Evolutionary conservation across 2,329 filamentous ascomycete species (phyloP).

Genomic region (Exophiala aquamarina): DNA sequence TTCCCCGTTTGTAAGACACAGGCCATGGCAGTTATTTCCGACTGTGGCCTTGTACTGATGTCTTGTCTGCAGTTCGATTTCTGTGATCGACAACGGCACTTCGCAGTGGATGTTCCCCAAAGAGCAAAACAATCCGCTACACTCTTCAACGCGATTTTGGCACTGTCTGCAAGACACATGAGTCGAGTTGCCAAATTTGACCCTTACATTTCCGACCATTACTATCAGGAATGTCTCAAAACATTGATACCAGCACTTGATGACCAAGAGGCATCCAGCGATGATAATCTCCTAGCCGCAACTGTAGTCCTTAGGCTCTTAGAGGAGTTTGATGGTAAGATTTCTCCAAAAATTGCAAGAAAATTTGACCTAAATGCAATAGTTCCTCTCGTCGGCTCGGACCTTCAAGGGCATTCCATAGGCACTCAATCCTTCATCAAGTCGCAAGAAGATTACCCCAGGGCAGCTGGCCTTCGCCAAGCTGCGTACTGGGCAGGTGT

Average conservation of each 20-base stretch:
- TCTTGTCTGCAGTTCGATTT: constrained; percentile 34
- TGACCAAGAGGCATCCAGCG: constrained; percentile 39
- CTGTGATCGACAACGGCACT: constrained; percentile 30
- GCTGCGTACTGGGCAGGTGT: background rate
- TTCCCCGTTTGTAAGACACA: too few relatives aligned
- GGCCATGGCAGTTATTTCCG: too few relatives aligned
- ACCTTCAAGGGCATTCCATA: background rate
- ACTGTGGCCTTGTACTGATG: too few relatives aligned
- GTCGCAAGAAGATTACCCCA: background rate
- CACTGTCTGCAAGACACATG: constrained; percentile 43
- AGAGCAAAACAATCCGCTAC: constrained; percentile 29
- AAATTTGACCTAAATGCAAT: background rate
- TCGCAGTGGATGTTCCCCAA: constrained; percentile 30
- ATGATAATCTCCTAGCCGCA: constrained; percentile 42
- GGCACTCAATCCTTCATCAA: background rate
- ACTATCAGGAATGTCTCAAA: constrained; percentile 42
- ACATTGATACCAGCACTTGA: constrained; percentile 42
- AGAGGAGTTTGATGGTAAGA: constrained; percentile 32
- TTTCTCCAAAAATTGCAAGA: background rate
- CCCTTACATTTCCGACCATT: constrained; percentile 42
- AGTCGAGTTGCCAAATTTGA: constrained; percentile 41
- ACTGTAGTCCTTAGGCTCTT: constrained; percentile 42
- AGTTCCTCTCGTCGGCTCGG: background rate
- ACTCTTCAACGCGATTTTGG: constrained; percentile 44
- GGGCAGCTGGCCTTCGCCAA: background rate